These are phyloP conservation scores for Strigomonas culicis DNA, from an alignment of 208 protist genomes.

Conservation along the genomic window DNA sequence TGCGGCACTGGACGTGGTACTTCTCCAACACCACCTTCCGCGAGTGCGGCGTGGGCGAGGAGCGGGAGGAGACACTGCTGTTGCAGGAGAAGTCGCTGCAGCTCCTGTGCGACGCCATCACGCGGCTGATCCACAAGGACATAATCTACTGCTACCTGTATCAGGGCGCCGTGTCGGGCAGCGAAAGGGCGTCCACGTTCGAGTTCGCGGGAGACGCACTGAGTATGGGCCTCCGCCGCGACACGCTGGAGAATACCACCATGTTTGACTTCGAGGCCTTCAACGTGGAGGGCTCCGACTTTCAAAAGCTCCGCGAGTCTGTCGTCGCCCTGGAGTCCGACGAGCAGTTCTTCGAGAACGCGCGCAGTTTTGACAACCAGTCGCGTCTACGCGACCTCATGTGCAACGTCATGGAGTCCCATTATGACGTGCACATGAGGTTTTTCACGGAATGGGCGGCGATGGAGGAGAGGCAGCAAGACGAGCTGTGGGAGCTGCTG, in stretches of 20 bases:
- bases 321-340: background rate
- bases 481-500: too few relatives aligned
- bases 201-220: background rate
- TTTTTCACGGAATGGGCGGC: background rate
- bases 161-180: conserved; percentile 6
- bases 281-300: background rate
- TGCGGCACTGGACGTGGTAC: conserved; percentile 37
- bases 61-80: conserved; percentile 18
- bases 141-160: conserved; percentile 12
- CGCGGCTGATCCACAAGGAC: conserved; percentile 6
- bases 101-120: conserved; percentile 17
- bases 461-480: background rate
- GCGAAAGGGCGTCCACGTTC: background rate
- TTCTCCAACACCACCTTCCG: conserved; percentile 37
- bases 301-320: background rate
- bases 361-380: conserved; percentile 4
- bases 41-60: conserved; percentile 23
- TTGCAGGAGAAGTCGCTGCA: conserved; percentile 25
- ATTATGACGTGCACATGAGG: background rate
- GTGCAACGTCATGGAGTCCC: background rate
- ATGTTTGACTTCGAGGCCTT: background rate
- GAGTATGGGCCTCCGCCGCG: background rate
- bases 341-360: conserved; percentile 1
- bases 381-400: background rate
- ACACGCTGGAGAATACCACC: background rate